Base-by-base conservation (phyloP, 2,329 filamentous ascomycete genomes). In the Apiospora aurea region DNA sequence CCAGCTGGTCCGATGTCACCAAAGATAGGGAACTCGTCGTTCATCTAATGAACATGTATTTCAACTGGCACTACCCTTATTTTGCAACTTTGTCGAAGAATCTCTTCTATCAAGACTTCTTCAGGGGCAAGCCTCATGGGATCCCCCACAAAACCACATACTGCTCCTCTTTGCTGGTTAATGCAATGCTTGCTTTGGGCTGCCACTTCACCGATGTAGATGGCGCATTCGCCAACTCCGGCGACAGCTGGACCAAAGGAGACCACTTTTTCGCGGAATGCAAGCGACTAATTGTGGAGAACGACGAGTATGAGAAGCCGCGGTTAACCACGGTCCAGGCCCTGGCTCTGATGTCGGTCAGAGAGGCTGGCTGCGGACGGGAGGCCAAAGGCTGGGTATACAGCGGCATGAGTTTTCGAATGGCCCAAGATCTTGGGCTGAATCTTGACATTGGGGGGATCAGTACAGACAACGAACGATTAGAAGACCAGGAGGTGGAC, bases 381-480 rank as follows among this genome's bases (percentile, higher is more conserved):
- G 96, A 98, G 83, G 94, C 94, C 51, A 97, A 96, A 81, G 96
- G 96, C 0, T 99, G 96, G 96, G 95, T 98, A 4, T 98, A 98
- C 81, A 97, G 94, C 78, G 96, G 96, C 69, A 98, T 99, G 94
- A 96, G 94, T 78, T 98, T 99, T 80, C 92, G 96, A 64, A 98
- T 99, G 96, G 96, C 95, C 0, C 93, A 93, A 80, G 96, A 99
- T 78, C 89, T 99, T 74, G 96, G 96, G 0, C 86, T 99, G 70
- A 97, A 98, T 78, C 89, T 98, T 24, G 93, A 97, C 78, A 89
- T 93, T 0, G 89, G 90, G 24, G 90, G 90, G 11, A 87, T 94
- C 72, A 87, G 88, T 10, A 83, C 84, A 10, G 89, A 88, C 72
- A 87, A 84, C 72, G 86, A 88, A 69, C 82, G 85, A 41, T 87